These are phyloP conservation scores for Backusella tarrabulga DNA, from an alignment of 192 early-diverging fungal species.

Conservation along the genomic window DNA sequence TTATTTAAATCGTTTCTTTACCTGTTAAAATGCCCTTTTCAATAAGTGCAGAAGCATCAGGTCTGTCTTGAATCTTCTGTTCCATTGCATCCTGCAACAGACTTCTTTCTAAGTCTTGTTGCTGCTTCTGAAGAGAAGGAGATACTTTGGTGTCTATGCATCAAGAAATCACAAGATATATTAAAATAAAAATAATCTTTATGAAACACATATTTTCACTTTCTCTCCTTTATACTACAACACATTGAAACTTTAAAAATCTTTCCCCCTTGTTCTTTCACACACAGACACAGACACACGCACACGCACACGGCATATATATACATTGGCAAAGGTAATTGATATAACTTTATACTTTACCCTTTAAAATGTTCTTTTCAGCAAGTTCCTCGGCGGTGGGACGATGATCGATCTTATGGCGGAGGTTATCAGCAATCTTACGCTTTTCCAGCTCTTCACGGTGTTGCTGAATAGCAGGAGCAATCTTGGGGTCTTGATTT, in stretches of 20 bases:
- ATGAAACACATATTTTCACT: neutral
- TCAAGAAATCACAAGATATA: neutral
- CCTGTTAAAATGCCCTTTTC: conserved; percentile 59
- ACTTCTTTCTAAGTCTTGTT: conserved; percentile 44
- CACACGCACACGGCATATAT: neutral
- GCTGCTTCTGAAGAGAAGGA: conserved; percentile 46
- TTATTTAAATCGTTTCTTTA: neutral
- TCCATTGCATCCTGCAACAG: conserved; percentile 45
- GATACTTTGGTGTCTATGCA: conserved; percentile 39
- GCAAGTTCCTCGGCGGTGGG: conserved; percentile 53
- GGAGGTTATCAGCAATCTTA: conserved; percentile 51
- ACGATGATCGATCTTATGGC: conserved; percentile 57
- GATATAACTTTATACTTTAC: conserved; percentile 18
- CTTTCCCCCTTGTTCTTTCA: neutral
- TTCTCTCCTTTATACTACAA: neutral
- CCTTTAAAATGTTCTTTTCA: conserved; percentile 48
- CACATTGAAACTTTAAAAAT: neutral
- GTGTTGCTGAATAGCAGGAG: conserved; percentile 47
- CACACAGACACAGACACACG: too few species aligned
- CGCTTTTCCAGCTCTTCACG: conserved; percentile 46
- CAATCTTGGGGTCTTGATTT: conserved; percentile 45
- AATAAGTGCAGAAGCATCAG: conserved; percentile 38
- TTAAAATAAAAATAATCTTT: neutral
- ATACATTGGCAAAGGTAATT: neutral
- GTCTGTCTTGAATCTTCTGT: conserved; percentile 48